Evolutionary conservation across 108 stramenopile species (phyloP).

Genomic region (Seminavis robusta): DNA sequence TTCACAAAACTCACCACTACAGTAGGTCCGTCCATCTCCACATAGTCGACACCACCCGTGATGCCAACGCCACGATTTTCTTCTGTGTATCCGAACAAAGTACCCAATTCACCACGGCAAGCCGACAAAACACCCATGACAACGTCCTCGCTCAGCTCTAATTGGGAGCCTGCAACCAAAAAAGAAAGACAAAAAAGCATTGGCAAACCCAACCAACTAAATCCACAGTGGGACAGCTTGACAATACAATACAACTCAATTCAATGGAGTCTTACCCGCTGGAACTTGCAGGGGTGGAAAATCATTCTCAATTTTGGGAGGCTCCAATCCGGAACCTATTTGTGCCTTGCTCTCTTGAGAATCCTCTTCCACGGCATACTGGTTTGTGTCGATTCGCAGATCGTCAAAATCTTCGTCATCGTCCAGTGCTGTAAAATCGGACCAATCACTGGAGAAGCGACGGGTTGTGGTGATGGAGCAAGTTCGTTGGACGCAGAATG

Average conservation of each 20-base stretch:
- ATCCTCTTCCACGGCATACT: constrained; percentile 78
- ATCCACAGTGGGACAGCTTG: neutral
- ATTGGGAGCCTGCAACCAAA: constrained; percentile 41
- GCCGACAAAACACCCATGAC: constrained; percentile 70
- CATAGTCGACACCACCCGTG: constrained; percentile 93
- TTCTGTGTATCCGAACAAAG: constrained; percentile 89
- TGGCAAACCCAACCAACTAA: neutral
- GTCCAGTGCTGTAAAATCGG: constrained; percentile 35
- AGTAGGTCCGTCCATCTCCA: constrained; percentile 87
- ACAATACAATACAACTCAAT: neutral
- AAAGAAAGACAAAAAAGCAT: neutral
- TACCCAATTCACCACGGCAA: constrained; percentile 79
- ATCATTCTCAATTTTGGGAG: constrained; percentile 48
- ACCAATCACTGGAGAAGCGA: constrained; percentile 46
- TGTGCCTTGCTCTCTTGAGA: constrained; percentile 66
- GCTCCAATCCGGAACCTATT: constrained; percentile 43
- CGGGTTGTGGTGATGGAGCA: too few species aligned
- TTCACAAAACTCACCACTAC: constrained; percentile 55
- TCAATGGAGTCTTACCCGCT: constrained; percentile 23
- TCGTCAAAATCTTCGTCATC: constrained; percentile 60
- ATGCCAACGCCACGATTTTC: constrained; percentile 94
- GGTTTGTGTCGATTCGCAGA: constrained; percentile 21
- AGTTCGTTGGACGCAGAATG: too few species aligned
- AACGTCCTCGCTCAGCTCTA: constrained; percentile 65
- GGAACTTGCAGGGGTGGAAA: constrained; percentile 55